Evolutionary conservation across 371 early-diverging fungal genomes (phyloP), one percentile per base, ranked within the genome.

Genomic region (Encephalitozoon hellem): DNA sequence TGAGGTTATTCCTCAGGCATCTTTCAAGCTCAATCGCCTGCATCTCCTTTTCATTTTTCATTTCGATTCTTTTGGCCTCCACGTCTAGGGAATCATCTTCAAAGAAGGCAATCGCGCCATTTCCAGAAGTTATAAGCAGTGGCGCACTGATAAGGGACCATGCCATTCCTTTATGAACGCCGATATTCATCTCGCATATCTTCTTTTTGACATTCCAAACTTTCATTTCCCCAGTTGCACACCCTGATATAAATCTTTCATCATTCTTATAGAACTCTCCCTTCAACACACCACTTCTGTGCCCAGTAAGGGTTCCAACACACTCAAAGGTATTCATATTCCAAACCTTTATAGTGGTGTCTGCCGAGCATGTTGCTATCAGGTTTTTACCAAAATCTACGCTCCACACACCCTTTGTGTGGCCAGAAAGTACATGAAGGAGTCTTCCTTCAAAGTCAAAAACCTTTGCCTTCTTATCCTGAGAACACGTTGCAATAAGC

Each of bases 271-370:
- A 73, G 9, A 65, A 63, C 25, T n/a, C 18, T 4, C 30, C 49
- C 21, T 51, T 55, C 34, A 73, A 23, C 23, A 90, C 86, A 25
- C 87, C 87, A 25, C 87, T 87, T 0, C 81, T 78, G 75, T 90
- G 90, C 0, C 88, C 89, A 30, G 79, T 70, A 65, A 90, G 84
- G 2, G 87, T 87, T 0, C 85, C 84, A 0, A 86, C 51, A 72
- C 87, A 87, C 38, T 84, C 84, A 2, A 87, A 82, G 12, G 86
- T 86, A 39, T 86, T 80, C 0, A 85, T 77, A 67, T 89, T 86
- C 89, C 89, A 90, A 9, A 88, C 78, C 80, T 87, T 88, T 67
- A 90, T 87, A 5, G 89, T 88, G 64, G 89, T 89, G 70, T 90
- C 90, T 45, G 38, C 25, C 47, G 69, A 68, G 18, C 67, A 47